These are phyloP conservation scores for Hebeloma cylindrosporum DNA, from an alignment of 768 basidiomycete genomes.

Conservation along the genomic window DNA sequence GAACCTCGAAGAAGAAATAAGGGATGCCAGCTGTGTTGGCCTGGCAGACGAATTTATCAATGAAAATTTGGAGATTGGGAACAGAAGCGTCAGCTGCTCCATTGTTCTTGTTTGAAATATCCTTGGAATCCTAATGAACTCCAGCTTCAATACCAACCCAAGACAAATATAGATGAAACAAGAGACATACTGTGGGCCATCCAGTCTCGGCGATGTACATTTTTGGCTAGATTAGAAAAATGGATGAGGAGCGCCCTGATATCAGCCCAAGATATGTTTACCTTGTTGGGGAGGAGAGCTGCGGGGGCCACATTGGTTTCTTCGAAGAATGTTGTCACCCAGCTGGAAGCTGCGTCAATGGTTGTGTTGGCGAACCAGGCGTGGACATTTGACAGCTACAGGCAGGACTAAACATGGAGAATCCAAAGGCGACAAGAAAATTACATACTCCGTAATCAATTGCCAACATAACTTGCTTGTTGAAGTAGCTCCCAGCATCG, in stretches of 20 bases:
- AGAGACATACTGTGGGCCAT: slow-evolving; percentile 58
- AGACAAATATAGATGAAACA: not conserved
- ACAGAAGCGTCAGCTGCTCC: slow-evolving; percentile 66
- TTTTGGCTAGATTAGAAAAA: slow-evolving; percentile 42
- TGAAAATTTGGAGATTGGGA: slow-evolving; percentile 67
- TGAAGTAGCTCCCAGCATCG: slow-evolving; percentile 88
- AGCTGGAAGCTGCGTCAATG: slow-evolving; percentile 69
- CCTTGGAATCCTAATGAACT: slow-evolving; percentile 50
- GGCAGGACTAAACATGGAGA: slow-evolving; percentile 3
- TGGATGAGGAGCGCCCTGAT: not conserved
- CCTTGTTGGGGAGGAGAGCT: slow-evolving; percentile 56
- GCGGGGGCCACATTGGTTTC: slow-evolving; percentile 65
- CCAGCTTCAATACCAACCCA: not conserved
- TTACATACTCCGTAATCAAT: slow-evolving; percentile 69
- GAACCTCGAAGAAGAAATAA: slow-evolving; percentile 86
- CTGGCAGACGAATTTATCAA: slow-evolving; percentile 88
- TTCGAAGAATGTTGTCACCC: slow-evolving; percentile 82
- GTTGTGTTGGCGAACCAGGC: slow-evolving; percentile 88
- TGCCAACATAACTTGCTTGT: slow-evolving; percentile 55
- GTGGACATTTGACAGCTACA: slow-evolving; percentile 86
- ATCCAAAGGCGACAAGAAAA: not conserved
- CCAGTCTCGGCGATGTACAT: slow-evolving; percentile 96
- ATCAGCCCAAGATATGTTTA: slow-evolving; percentile 7
- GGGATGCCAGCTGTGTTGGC: slow-evolving; percentile 74
- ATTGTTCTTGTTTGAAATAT: slow-evolving; percentile 55